Percentiles rank a stretch among this genome's conserved stretches.
phyloP scores from a whole-genome alignment of 805 yeast genomes.

The Saccharomyces paradoxus region DNA sequence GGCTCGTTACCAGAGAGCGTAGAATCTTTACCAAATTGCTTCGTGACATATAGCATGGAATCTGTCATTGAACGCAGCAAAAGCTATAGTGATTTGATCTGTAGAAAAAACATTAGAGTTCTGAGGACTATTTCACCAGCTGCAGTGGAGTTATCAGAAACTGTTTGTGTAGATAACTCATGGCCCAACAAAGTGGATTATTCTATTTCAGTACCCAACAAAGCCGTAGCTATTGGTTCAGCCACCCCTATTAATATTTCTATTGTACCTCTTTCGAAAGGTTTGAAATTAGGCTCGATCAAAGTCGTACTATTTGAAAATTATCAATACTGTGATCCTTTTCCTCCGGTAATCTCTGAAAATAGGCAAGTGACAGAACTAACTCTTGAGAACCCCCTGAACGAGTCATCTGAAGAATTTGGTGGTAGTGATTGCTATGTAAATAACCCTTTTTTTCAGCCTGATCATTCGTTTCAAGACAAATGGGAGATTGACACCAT shows the following conservation, averaged over 20 bases:
- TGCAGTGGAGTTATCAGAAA: constrained; percentile 78
- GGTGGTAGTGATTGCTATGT: constrained; percentile 14
- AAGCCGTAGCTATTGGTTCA: constrained; percentile 87
- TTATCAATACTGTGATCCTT: constrained; percentile 50
- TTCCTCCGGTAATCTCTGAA: constrained; percentile 48
- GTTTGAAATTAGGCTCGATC: constrained; percentile 68
- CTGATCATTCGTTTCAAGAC: constrained; percentile 36
- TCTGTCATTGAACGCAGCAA: constrained; percentile 80
- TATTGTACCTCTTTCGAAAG: constrained; percentile 75
- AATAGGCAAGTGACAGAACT: constrained; percentile 57
- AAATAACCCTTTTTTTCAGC: constrained; percentile 20
- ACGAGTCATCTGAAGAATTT: constrained; percentile 29
- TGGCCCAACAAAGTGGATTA: constrained; percentile 95
- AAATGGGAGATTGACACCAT: constrained; percentile 65
- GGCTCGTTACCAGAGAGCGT: constrained; percentile 82
- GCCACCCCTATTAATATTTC: constrained; percentile 58
- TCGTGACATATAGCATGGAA: constrained; percentile 61
- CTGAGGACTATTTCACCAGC: constrained; percentile 84
- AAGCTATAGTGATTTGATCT: constrained; percentile 53
- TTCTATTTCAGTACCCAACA: constrained; percentile 73
- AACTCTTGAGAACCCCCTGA: constrained; percentile 34
- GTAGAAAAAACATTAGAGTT: constrained; percentile 68
- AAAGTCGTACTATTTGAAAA: constrained; percentile 61
- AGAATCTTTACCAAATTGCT: constrained; percentile 80
- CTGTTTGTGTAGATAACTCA: constrained; percentile 86